phyloP scores from a whole-genome alignment of 2,329 filamentous ascomycete species.

The Gnomoniopsis sp. region DNA sequence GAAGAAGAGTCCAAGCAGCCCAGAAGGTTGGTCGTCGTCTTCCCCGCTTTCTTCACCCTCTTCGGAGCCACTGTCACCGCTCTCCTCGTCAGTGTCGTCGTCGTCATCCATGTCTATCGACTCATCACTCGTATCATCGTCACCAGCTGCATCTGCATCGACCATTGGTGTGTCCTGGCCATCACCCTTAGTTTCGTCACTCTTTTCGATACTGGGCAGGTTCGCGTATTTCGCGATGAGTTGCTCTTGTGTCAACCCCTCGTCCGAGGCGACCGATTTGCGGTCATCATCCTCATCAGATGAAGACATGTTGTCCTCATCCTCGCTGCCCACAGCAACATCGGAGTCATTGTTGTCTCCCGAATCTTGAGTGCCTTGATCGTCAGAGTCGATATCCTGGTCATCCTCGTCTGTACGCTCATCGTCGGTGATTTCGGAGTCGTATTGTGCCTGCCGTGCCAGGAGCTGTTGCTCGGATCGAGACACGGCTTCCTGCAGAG shows the following conservation, averaged over 20 bases:
- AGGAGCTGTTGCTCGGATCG: slow-evolving; percentile 67
- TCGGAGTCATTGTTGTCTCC: slow-evolving; percentile 31
- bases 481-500: slow-evolving; percentile 70
- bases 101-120: slow-evolving; percentile 69
- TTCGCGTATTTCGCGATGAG: slow-evolving; percentile 66
- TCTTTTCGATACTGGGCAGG: slow-evolving; percentile 46
- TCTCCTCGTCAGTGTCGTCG: slow-evolving; percentile 47
- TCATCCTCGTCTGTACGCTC: slow-evolving; percentile 35
- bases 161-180: slow-evolving; percentile 19
- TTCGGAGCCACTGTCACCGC: slow-evolving; percentile 35
- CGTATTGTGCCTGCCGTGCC: slow-evolving; percentile 52
- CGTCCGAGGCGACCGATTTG: slow-evolving; percentile 53
- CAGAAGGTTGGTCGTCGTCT: slow-evolving; percentile 39
- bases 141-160: slow-evolving; percentile 26
- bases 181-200: slow-evolving; percentile 25
- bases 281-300: slow-evolving; percentile 59
- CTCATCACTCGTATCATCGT: slow-evolving; percentile 58
- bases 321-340: slow-evolving; percentile 32
- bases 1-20: slow-evolving; percentile 56
- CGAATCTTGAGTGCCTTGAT: slow-evolving; percentile 26
- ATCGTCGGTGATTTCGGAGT: slow-evolving; percentile 48
- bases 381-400: slow-evolving; percentile 37
- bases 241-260: slow-evolving; percentile 66
- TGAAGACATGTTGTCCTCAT: slow-evolving; percentile 60
- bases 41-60: slow-evolving; percentile 38